These are phyloP conservation scores for Neurospora sp. DNA, from an alignment of 495 filamentous ascomycete genomes.

Conservation along the genomic window DNA sequence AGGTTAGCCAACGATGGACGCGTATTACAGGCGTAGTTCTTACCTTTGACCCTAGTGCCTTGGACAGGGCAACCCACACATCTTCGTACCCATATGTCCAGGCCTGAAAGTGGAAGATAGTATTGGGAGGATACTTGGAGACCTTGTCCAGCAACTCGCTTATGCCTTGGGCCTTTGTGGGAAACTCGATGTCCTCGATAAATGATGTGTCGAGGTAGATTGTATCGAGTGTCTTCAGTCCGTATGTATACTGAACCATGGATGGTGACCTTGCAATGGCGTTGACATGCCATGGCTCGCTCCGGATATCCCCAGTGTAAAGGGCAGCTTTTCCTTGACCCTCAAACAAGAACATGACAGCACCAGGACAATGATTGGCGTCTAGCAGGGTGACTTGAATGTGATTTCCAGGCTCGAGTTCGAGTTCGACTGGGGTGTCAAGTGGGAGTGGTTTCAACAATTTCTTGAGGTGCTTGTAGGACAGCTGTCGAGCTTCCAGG, in stretches of 20 bases:
- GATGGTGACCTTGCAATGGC: conserved; percentile 56
- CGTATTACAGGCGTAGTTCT: not conserved
- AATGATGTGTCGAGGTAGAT: conserved; percentile 89
- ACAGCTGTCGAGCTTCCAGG: conserved; percentile 55
- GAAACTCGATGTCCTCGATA: conserved; percentile 35
- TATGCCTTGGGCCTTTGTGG: conserved; percentile 61
- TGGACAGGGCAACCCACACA: conserved; percentile 76
- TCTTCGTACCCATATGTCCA: conserved; percentile 95
- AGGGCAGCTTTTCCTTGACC: conserved; percentile 63
- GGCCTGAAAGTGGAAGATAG: conserved; percentile 72
- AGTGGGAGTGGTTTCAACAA: conserved; percentile 75
- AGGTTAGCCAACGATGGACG: conserved; percentile 3
- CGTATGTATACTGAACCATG: conserved; percentile 63
- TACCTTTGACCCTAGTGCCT: conserved; percentile 56
- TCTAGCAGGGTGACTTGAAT: conserved; percentile 79
- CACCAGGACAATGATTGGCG: conserved; percentile 86
- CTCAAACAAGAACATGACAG: conserved; percentile 91
- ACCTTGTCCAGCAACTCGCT: conserved; percentile 64
- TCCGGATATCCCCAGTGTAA: conserved; percentile 89
- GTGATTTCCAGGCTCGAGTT: conserved; percentile 53
- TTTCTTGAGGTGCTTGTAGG: conserved; percentile 64
- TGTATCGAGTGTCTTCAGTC: conserved; percentile 55
- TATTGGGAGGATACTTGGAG: conserved; percentile 56
- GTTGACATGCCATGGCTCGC: conserved; percentile 48
- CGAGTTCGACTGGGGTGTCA: conserved; percentile 69